Evolutionary conservation across 768 basidiomycete species (phyloP).

Genomic region (Nidularia sp.): DNA sequence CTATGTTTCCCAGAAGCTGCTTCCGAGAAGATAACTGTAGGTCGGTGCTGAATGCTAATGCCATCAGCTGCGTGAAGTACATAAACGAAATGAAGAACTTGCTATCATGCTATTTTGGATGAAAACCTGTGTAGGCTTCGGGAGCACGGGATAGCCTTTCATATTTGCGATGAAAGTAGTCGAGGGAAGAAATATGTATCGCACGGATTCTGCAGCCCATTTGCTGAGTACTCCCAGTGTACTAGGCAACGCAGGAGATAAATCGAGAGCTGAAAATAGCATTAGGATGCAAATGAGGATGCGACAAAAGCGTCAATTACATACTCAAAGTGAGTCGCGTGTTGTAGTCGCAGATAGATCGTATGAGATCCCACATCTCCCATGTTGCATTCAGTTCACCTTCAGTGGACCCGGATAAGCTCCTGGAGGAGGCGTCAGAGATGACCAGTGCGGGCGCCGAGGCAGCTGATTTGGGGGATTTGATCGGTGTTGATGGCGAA

Average conservation of each 20-base stretch:
- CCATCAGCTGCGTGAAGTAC: slow-evolving; percentile 11
- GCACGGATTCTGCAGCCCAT: slow-evolving; percentile 94
- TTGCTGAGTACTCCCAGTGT: slow-evolving; percentile 72
- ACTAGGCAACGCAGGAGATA: slow-evolving; percentile 83
- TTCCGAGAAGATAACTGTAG: slow-evolving; percentile 78
- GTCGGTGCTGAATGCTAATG: slow-evolving; percentile 60
- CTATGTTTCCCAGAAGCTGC: slow-evolving; percentile 62
- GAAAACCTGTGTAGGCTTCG: slow-evolving; percentile 90
- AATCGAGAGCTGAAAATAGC: slow-evolving; percentile 70
- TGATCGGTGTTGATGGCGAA: slow-evolving; percentile 1
- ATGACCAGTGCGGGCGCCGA: slow-evolving; percentile 32
- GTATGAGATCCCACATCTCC: slow-evolving; percentile 98
- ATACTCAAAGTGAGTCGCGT: slow-evolving; percentile 68
- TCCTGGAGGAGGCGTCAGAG: slow-evolving; percentile 24
- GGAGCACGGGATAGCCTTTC: slow-evolving; percentile 95
- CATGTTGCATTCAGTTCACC: slow-evolving; percentile 73
- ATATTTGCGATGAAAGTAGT: slow-evolving; percentile 92
- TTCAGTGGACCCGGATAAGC: slow-evolving; percentile 36
- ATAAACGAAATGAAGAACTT: slow-evolving; percentile 21
- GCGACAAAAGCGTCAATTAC: slow-evolving; percentile 12
- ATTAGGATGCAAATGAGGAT: background rate
- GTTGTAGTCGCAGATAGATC: slow-evolving; percentile 85
- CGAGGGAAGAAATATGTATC: slow-evolving; percentile 83
- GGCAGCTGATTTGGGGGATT: slow-evolving; percentile 3
- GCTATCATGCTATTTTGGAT: slow-evolving; percentile 87